Evolutionary conservation across 805 yeast species (phyloP).

Genomic region (Metschnikowia santaceciliae): DNA sequence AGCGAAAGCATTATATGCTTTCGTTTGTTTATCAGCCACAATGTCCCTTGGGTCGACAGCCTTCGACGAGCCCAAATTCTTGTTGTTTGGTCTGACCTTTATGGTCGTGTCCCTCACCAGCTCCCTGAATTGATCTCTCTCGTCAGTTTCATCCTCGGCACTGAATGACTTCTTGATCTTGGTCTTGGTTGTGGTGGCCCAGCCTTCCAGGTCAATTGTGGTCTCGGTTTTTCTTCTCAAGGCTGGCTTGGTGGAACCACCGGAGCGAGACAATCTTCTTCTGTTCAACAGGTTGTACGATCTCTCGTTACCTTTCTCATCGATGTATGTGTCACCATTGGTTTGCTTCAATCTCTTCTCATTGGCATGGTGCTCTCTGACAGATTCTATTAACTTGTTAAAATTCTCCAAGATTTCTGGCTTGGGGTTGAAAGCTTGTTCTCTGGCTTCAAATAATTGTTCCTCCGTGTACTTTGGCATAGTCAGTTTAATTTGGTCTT

Average conservation of each 20-base stretch:
- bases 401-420: conserved; percentile 64
- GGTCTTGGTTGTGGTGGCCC: conserved; percentile 61
- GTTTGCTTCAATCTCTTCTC: conserved; percentile 29
- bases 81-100: conserved; percentile 63
- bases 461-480: conserved; percentile 68
- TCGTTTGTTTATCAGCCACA: conserved; percentile 61
- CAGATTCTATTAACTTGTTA: conserved; percentile 62
- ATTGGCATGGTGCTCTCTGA: conserved; percentile 44
- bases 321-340: conserved; percentile 44
- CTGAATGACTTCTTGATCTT: conserved; percentile 48
- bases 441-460: conserved; percentile 57
- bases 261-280: conserved; percentile 60
- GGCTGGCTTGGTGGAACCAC: conserved; percentile 38
- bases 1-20: conserved; percentile 75
- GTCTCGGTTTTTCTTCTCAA: conserved; percentile 54
- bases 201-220: conserved; percentile 73
- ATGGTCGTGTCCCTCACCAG: conserved; percentile 41
- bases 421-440: conserved; percentile 55
- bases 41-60: conserved; percentile 72
- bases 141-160: conserved; percentile 45
- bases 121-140: conserved; percentile 44
- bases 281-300: conserved; percentile 46
- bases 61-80: conserved; percentile 69
- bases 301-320: conserved; percentile 43
- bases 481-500: not conserved